Conservation (phyloP, 257 asterid genomes). For the Solanum peruvianum region DNA sequence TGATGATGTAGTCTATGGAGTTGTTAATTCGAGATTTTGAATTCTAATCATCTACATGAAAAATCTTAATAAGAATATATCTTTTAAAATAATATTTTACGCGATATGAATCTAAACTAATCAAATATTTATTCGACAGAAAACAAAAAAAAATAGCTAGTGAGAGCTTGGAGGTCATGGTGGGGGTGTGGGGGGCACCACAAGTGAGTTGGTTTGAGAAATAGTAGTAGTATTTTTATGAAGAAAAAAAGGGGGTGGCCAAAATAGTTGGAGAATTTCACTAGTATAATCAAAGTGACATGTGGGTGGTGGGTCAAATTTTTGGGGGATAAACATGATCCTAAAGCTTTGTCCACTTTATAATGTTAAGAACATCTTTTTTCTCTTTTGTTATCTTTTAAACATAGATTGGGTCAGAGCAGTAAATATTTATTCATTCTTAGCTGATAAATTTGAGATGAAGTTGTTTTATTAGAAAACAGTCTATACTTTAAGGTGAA, state of each 20-base stretch:
- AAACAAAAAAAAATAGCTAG: not conserved
- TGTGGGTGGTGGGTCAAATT: not conserved
- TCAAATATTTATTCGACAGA: fast-evolving
- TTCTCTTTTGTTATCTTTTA: not conserved
- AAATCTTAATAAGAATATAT: no score
- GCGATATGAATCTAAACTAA: no score
- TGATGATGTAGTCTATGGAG: no score
- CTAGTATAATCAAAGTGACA: not conserved
- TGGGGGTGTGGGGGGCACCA: not conserved
- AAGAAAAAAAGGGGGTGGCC: not conserved
- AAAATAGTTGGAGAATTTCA: not conserved
- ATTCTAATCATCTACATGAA: no score
- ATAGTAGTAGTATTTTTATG: not conserved
- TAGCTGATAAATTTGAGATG: not conserved
- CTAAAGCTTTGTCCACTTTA: not conserved
- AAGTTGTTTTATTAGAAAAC: not conserved
- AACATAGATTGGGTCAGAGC: fast-evolving
- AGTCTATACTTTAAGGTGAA: fast-evolving
- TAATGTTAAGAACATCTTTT: not conserved
- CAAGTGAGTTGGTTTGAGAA: not conserved
- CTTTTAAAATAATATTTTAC: fast-evolving
- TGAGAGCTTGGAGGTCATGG: not conserved
- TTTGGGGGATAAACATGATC: not conserved
- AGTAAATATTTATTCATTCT: fast-evolving
- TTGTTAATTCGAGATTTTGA: fast-evolving